These are phyloP conservation scores for Penicillium griseofulvum DNA, from an alignment of 2,329 filamentous ascomycete genomes.

Conservation along the genomic window DNA sequence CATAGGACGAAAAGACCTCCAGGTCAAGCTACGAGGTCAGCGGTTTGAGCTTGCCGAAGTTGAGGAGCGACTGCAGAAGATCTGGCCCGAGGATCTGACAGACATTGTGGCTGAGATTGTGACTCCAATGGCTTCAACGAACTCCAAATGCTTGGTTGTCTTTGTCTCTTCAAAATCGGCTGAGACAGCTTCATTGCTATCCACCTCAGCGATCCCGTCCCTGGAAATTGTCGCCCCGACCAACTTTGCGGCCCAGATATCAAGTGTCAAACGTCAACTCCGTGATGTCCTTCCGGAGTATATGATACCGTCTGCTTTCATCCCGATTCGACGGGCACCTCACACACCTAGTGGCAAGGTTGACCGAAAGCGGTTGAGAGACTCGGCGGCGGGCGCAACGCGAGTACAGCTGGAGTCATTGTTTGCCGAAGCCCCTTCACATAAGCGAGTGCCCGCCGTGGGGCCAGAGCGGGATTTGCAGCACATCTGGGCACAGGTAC, in stretches of 20 bases:
- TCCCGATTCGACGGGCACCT: slow-evolving; percentile 5
- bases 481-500: slow-evolving; percentile 5
- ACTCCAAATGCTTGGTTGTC: slow-evolving; percentile 3
- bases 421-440: neutral
- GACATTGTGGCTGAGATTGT: neutral
- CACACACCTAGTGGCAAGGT: slow-evolving; percentile 7
- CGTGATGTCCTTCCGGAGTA: slow-evolving; percentile 6
- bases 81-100: neutral
- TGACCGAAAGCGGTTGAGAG: slow-evolving; percentile 5
- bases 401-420: slow-evolving; percentile 2
- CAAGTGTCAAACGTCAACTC: neutral
- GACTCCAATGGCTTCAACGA: neutral
- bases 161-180: slow-evolving; percentile 2
- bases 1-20: slow-evolving; percentile 19
- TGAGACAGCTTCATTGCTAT: neutral
- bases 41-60: slow-evolving; percentile 16
- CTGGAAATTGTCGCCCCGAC: neutral
- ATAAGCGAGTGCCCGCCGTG: neutral
- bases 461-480: slow-evolving; percentile 1
- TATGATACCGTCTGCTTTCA: slow-evolving; percentile 9
- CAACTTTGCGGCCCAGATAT: neutral
- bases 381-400: neutral
- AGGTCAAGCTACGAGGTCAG: slow-evolving; percentile 23
- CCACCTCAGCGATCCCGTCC: neutral
- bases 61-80: slow-evolving; percentile 5